These are phyloP conservation scores for Solanum chacoense DNA, from an alignment of 305 asterid genomes.

Conservation along the genomic window DNA sequence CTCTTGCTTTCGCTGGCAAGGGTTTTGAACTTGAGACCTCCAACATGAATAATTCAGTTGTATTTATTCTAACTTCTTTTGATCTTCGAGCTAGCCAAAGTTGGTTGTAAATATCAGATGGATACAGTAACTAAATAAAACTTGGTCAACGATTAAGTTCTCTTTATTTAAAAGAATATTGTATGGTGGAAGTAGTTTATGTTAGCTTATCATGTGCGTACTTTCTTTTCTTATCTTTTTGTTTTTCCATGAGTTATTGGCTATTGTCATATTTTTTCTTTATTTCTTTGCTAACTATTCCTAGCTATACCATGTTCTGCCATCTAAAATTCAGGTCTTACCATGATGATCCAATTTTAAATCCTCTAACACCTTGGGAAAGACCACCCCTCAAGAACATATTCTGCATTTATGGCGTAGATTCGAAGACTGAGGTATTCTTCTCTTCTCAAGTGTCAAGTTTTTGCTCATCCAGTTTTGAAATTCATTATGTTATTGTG, in stretches of 20 bases:
- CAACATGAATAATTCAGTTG: not conserved
- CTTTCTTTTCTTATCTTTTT: not conserved
- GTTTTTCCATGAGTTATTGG: not conserved
- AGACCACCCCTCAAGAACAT: slow-evolving; percentile 98
- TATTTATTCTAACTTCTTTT: not conserved
- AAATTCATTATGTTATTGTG: not conserved
- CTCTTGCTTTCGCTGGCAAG: too few relatives aligned
- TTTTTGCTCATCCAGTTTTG: not conserved
- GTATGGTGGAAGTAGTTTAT: not conserved
- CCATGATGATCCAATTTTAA: slow-evolving; percentile 86
- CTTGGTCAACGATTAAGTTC: not conserved
- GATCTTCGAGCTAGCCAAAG: not conserved
- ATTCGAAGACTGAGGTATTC: slow-evolving; percentile 85
- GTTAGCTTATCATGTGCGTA: not conserved
- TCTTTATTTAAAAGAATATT: not conserved
- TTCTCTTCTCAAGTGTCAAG: not conserved
- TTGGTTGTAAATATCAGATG: not conserved
- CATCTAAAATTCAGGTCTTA: slow-evolving; percentile 52
- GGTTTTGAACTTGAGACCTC: too few relatives aligned
- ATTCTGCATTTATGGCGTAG: slow-evolving; percentile 88
- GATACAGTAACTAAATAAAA: not conserved
- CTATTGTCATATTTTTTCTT: not conserved
- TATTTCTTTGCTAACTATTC: not conserved
- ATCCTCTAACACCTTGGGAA: slow-evolving; percentile 99
- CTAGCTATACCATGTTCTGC: slow-evolving; percentile 1